phyloP scores from a whole-genome alignment of 2,329 filamentous ascomycete genomes.

The Aspergillus pseudotamarii region DNA sequence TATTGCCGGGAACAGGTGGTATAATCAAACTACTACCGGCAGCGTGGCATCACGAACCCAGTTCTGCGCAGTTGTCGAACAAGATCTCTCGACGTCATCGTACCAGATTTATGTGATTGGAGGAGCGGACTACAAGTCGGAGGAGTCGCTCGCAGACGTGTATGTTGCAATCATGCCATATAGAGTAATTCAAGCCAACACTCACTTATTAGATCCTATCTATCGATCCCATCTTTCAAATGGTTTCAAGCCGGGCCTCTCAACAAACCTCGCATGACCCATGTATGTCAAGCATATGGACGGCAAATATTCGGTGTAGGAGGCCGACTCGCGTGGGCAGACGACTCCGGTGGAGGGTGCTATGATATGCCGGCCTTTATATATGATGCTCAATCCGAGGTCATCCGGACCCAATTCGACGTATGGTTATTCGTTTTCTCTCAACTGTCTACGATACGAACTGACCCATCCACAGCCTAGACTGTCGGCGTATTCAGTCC shows the following conservation, averaged over 20 bases:
- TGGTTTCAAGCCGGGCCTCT: constrained; percentile 18
- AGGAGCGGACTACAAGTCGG: no score
- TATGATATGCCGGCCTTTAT: constrained; percentile 17
- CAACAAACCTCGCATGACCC: constrained; percentile 16
- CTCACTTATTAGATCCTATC: constrained; percentile 14
- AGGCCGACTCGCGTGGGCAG: constrained; percentile 15
- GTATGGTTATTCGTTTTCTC: not conserved
- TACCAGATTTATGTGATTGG: no score
- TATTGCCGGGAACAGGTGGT: no score
- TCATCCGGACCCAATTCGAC: constrained; percentile 10
- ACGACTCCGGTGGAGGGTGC: constrained; percentile 11
- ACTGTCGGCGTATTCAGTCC: constrained; percentile 12
- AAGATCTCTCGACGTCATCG: no score
- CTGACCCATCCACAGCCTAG: constrained; percentile 4
- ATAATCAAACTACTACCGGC: no score
- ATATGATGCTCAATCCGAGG: constrained; percentile 19
- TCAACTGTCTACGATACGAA: not conserved
- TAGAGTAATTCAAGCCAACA: no score
- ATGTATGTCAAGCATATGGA: constrained; percentile 14
- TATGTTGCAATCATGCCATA: no score
- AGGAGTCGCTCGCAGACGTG: no score
- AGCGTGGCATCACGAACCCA: no score
- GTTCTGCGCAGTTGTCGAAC: no score
- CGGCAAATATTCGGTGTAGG: constrained; percentile 19
- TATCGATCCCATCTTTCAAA: constrained; percentile 22